Evolutionary conservation across 2,329 filamentous ascomycete genomes (phyloP).

Genomic region (Dactylonectria macrodidyma): DNA sequence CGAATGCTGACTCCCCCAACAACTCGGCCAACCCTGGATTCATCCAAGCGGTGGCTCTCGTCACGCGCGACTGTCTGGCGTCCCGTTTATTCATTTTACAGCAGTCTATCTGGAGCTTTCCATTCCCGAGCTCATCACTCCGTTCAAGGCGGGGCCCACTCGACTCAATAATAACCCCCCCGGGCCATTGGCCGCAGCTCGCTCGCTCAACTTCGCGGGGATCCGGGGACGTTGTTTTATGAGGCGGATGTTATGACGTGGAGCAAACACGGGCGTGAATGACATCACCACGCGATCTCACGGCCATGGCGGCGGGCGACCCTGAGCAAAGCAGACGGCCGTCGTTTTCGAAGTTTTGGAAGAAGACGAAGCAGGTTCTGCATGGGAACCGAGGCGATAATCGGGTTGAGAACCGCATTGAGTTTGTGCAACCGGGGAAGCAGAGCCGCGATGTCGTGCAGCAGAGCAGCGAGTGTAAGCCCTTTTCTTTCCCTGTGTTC

Average conservation of each 20-base stretch:
- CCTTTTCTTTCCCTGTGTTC: not conserved
- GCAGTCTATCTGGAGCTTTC: not conserved
- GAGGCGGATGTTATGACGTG: slow-evolving; percentile 6
- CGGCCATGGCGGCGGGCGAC: slow-evolving; percentile 36
- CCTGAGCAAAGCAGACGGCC: slow-evolving; percentile 50
- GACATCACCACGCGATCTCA: slow-evolving; percentile 24
- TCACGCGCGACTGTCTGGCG: slow-evolving; percentile 8
- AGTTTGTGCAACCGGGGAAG: slow-evolving; percentile 33
- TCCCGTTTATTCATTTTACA: not conserved
- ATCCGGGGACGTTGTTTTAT: not conserved
- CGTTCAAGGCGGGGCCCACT: not conserved
- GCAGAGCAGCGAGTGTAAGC: slow-evolving; percentile 47
- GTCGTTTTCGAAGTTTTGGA: slow-evolving; percentile 66
- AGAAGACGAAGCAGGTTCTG: slow-evolving; percentile 57
- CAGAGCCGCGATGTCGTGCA: slow-evolving; percentile 8
- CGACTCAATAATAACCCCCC: not conserved
- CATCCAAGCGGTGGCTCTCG: not conserved
- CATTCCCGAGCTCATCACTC: not conserved
- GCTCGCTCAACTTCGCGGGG: slow-evolving; percentile 1
- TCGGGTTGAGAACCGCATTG: slow-evolving; percentile 29
- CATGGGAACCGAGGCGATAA: slow-evolving; percentile 33
- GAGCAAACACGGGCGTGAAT: slow-evolving; percentile 14
- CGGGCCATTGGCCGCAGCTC: slow-evolving; percentile 19
- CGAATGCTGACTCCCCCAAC: slow-evolving; percentile 9
- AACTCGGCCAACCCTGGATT: slow-evolving; percentile 7